Conservation (phyloP, 495 filamentous ascomycete species). For the Pseudevernia furfuracea region DNA sequence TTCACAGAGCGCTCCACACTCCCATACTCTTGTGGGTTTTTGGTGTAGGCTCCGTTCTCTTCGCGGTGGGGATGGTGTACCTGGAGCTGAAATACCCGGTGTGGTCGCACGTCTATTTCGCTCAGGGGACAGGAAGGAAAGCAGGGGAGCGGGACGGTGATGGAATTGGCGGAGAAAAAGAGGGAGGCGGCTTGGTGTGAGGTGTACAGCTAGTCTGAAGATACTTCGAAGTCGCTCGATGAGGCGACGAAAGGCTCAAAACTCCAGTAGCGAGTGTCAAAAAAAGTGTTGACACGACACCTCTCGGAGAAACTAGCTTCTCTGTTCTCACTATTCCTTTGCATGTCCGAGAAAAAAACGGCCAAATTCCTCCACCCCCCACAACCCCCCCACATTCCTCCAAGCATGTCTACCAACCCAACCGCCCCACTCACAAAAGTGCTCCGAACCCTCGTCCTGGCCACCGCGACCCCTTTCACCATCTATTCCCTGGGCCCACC, state of each 20-base stretch:
- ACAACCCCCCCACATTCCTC: neutral
- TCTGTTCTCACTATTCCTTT: too few species aligned
- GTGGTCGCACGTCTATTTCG: neutral
- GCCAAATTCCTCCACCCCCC: too few species aligned
- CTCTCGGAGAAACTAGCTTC: too few species aligned
- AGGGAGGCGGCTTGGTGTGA: neutral
- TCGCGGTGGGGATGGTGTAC: neutral
- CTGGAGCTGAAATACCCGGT: neutral
- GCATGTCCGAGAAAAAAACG: too few species aligned
- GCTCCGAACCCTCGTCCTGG: neutral
- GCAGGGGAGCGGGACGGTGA: neutral
- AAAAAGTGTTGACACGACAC: neutral
- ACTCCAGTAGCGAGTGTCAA: neutral
- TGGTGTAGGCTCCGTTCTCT: neutral
- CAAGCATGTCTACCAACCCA: neutral
- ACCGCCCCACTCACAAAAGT: neutral
- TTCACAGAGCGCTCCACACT: neutral
- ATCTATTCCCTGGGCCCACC: neutral
- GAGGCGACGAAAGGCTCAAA: neutral
- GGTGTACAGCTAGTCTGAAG: neutral
- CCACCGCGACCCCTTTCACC: neutral
- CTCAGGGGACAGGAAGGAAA: neutral
- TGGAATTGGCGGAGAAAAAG: neutral
- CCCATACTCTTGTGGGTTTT: neutral
- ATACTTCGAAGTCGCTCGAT: neutral